Evolutionary conservation across 768 basidiomycete species (phyloP), one percentile per base, ranked within the genome.

Genomic region (Hydnomerulius pinastri): DNA sequence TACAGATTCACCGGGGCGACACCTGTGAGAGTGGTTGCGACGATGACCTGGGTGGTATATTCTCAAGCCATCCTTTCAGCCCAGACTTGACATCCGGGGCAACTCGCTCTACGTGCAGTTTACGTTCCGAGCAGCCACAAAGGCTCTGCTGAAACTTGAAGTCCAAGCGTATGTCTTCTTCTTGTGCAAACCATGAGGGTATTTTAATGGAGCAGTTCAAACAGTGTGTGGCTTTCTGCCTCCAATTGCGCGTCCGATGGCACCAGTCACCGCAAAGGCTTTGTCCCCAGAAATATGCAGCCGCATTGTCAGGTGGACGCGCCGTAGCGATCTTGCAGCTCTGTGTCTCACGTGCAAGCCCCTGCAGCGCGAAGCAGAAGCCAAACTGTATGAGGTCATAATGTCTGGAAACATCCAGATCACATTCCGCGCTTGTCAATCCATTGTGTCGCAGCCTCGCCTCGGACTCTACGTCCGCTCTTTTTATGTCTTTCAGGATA

Each of bases 281-380:
- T 51, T 79, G 23, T 71, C 78, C 9, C 71, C 72, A n/a, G 77
- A 77, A 59, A 60, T 82, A 13, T 75, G 64, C 48, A 56, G 58
- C 33, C 66, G 66, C 13, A 72, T 84, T 50, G 73, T 73, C 8
- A 67, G 66, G 24, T 71, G 71, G 55, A 53, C 67, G 6, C 54
- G 62, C 18, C 54, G 60, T 38, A 60, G 60, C 5, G 77, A 80
- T 50, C 72, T 82, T 21, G 49, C 64, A 0, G 61, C 72, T 9
- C 71, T 84, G 38, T 75, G 74, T 56, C 64, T 70, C 41, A 73
- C 75, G 6, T 78, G 64, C 61, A 80, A 74, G 63, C 58, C 72
- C 9, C 65, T 83, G 43, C 78, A 79, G 50, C 68, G 63, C 43
- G 73, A 73, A 44, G 78, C 81, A 28, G 79, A 82, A 56, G 55